Evolutionary conservation across 768 basidiomycete genomes (phyloP), one percentile per base, ranked within the genome.

Genomic region (Lentinula aciculospora): DNA sequence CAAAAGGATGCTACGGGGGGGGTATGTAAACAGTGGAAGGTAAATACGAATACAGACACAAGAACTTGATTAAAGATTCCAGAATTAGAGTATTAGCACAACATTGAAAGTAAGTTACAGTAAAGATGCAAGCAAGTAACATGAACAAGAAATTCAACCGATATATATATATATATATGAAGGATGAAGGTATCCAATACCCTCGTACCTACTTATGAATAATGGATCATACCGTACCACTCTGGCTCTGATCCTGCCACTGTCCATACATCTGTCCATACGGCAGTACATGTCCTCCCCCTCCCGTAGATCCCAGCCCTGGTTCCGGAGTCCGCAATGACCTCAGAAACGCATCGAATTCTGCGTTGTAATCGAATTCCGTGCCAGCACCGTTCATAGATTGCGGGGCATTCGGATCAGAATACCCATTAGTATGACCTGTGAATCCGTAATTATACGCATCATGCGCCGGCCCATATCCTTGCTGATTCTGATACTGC

Each of bases 231-330:
- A 10, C 12, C n/a, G 36, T 23, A 39, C 36, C 32, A 17, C 49
- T 25, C 36, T 40, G 51, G 10, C 12, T 21, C 36, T 32, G 51
- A 25, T 53, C 23, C 23, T 53, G 51, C 36, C 51, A 39, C 36
- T 53, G 34, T 39, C 51, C 51, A 39, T 53, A 53, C 34, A 53
- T 34, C 36, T 53, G 51, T 39, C 51, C 51, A 37, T 37, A 53
- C 23, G 51, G 51, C 51, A 53, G 51, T 23, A 53, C 51, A 13
- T 53, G 27, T 7, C 25, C 34, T 53, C 34, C 47, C 5, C 47
- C 32, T 53, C 51, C 51, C 6, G 51, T 15, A 13, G 49, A 10
- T 25, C 51, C 51, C n/a, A 53, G 39, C 34, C 51, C 51, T 10
- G 19, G 13, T 23, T 21, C 51, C 15, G 51, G n/a, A 53, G 51